Conservation (phyloP, 73 alveolate genomes). For the Paramecium caudatum region DNA sequence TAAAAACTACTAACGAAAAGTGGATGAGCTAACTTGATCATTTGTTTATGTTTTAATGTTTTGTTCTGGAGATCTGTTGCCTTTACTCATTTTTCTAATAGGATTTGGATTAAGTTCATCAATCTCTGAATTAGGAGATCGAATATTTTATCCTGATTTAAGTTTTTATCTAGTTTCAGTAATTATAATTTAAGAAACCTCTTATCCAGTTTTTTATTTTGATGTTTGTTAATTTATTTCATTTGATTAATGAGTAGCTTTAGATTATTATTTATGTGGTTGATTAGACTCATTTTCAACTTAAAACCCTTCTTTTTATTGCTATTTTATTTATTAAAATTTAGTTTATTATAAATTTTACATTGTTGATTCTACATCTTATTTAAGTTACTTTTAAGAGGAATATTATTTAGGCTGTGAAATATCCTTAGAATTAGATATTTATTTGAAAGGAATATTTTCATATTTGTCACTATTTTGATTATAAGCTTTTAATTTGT, state of each 20-base stretch:
- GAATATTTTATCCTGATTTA: background rate
- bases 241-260: background rate
- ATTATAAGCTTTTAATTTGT: background rate
- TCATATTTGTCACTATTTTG: constrained; percentile 43
- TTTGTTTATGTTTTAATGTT: background rate
- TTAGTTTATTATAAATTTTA: background rate
- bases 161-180: background rate
- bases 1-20: background rate
- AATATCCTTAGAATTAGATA: background rate
- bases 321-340: background rate
- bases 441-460: background rate
- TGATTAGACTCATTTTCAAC: background rate
- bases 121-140: background rate
- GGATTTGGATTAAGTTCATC: background rate
- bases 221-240: background rate
- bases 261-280: background rate
- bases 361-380: background rate
- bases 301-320: background rate
- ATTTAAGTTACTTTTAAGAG: no score
- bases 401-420: background rate
- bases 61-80: background rate
- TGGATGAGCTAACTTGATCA: background rate
- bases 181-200: background rate
- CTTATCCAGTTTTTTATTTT: background rate
- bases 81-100: background rate